phyloP scores from a whole-genome alignment of 2,329 filamentous ascomycete species.

The Paracorniculantispora psalliotae region DNA sequence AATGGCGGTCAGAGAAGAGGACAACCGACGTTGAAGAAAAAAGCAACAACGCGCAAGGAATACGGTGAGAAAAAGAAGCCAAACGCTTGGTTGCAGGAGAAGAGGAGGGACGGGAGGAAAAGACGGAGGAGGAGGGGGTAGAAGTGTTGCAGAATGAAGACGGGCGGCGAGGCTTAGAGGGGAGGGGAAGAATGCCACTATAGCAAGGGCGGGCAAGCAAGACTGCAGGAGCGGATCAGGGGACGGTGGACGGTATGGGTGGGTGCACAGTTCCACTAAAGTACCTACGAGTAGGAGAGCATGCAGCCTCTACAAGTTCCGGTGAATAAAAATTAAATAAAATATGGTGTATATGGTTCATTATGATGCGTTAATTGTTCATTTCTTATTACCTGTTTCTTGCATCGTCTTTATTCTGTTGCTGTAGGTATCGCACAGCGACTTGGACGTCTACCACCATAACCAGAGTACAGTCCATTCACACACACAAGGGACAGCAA shows the following conservation, averaged over 20 bases:
- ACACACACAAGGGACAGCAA: too few relatives aligned
- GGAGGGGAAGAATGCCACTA: not conserved
- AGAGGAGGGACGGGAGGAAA: not conserved
- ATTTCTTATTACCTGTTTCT: too few relatives aligned
- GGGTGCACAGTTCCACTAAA: constrained; percentile 4
- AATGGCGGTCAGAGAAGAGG: not conserved
- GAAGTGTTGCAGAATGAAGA: constrained; percentile 10
- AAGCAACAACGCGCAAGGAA: constrained; percentile 2
- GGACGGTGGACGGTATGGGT: not conserved
- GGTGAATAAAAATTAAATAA: too few relatives aligned
- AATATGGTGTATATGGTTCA: too few relatives aligned
- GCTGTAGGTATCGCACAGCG: too few relatives aligned
- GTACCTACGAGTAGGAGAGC: too few relatives aligned
- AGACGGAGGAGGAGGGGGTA: constrained; percentile 3
- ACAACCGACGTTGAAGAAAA: not conserved
- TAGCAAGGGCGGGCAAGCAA: not conserved
- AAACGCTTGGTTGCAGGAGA: constrained; percentile 5
- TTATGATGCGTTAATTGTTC: not conserved
- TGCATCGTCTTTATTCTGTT: too few relatives aligned
- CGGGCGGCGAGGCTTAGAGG: not conserved
- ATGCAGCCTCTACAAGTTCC: too few relatives aligned
- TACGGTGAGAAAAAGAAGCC: constrained; percentile 3
- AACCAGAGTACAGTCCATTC: too few relatives aligned
- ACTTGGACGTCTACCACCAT: too few relatives aligned
- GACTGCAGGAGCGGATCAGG: not conserved